phyloP scores from a whole-genome alignment of 129 eudicot species.

The Arctium minus region DNA sequence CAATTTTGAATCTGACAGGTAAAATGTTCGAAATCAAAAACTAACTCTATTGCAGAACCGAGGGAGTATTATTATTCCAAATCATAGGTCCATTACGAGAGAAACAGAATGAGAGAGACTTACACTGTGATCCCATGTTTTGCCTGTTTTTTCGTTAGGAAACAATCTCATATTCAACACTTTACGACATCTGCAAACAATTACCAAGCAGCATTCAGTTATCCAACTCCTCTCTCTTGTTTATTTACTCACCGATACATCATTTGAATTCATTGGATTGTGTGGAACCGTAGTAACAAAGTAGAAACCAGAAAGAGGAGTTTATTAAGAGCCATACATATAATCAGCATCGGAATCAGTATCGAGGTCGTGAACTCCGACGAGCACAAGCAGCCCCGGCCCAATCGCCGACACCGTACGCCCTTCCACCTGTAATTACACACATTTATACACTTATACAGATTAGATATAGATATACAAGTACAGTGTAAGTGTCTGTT shows the following conservation, averaged over 20 bases:
- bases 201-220: background rate
- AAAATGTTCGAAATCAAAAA: background rate
- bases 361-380: conserved; percentile 82
- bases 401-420: conserved; percentile 76
- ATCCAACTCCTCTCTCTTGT: background rate
- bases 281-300: background rate
- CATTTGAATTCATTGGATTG: background rate
- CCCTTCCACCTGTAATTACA: conserved; percentile 77
- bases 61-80: background rate
- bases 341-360: conserved; percentile 71
- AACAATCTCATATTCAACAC: conserved; percentile 96
- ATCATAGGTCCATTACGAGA: background rate
- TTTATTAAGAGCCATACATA: conserved; percentile 43
- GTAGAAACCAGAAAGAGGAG: background rate
- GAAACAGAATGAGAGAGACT: background rate
- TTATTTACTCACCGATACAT: background rate
- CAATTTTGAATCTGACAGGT: background rate
- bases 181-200: conserved; percentile 74
- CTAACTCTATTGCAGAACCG: background rate
- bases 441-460: background rate
- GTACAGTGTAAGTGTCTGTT: background rate
- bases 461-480: background rate
- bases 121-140: conserved; percentile 87
- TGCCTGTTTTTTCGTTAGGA: conserved; percentile 64
- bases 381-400: conserved; percentile 84